phyloP scores from a whole-genome alignment of 2,329 filamentous ascomycete species.

The Westerdykella ornata region DNA sequence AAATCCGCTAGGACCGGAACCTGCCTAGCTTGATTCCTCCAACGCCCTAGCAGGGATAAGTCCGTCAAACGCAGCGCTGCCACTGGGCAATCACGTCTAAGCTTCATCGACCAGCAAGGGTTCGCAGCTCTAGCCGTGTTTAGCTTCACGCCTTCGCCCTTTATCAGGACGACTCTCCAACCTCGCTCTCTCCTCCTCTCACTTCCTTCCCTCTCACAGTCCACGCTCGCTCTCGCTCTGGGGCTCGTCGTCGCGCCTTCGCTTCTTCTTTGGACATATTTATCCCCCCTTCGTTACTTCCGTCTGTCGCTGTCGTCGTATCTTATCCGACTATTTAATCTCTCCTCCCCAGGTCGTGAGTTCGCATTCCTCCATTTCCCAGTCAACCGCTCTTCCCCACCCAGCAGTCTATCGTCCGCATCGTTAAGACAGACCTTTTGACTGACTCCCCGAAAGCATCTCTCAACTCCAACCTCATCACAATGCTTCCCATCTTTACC shows the following conservation, averaged over 20 bases:
- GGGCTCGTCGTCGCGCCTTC: constrained; percentile 5
- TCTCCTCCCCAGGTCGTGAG: constrained; percentile 4
- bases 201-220: constrained; percentile 5
- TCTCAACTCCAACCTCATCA: constrained; percentile 10
- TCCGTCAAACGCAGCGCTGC: too few species aligned
- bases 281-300: not conserved
- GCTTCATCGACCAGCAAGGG: constrained; percentile 4
- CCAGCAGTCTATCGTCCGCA: not conserved
- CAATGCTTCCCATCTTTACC: constrained; percentile 46
- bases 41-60: too few species aligned
- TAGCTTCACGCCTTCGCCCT: constrained; percentile 20
- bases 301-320: constrained; percentile 4
- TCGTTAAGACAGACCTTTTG: too few species aligned
- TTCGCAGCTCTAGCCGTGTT: constrained; percentile 10
- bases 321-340: constrained; percentile 1
- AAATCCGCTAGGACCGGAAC: not conserved
- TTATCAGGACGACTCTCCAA: constrained; percentile 20
- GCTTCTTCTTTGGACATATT: constrained; percentile 3
- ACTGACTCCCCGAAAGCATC: too few species aligned
- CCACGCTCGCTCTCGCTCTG: constrained; percentile 28
- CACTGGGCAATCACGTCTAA: too few species aligned
- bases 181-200: constrained; percentile 9
- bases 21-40: too few species aligned
- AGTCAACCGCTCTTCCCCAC: constrained; percentile 4
- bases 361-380: constrained; percentile 10